Conservation (phyloP, 2,329 filamentous ascomycete genomes). For the Neurospora sp. region DNA sequence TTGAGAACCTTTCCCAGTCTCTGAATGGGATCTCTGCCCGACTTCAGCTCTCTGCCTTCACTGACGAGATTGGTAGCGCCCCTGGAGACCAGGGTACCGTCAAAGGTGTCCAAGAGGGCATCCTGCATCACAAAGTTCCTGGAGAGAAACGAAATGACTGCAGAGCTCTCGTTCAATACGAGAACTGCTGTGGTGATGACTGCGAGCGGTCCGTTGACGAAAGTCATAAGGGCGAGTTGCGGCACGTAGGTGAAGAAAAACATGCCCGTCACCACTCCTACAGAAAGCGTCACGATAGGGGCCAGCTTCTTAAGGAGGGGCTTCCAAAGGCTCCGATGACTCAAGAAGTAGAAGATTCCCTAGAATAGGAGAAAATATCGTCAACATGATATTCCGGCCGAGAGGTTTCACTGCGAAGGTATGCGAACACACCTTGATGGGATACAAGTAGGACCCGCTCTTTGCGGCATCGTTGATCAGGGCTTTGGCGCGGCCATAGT, state of each 20-base stretch:
- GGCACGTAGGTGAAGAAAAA: conserved; percentile 82
- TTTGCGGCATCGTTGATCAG: conserved; percentile 60
- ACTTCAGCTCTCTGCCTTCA: conserved; percentile 63
- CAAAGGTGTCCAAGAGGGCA: conserved; percentile 80
- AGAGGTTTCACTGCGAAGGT: background rate
- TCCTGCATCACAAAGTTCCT: conserved; percentile 72
- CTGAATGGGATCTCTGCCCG: conserved; percentile 45
- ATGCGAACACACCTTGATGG: conserved; percentile 49
- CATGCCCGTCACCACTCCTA: conserved; percentile 67
- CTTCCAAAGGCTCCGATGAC: conserved; percentile 47
- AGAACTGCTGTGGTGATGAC: conserved; percentile 64
- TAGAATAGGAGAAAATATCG: conserved; percentile 15
- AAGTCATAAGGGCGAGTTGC: conserved; percentile 70
- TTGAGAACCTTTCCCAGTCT: conserved; percentile 49
- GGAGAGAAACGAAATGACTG: conserved; percentile 46
- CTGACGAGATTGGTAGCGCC: conserved; percentile 53
- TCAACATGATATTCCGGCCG: background rate
- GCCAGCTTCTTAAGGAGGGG: conserved; percentile 45
- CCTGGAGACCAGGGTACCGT: conserved; percentile 53
- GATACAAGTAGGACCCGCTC: conserved; percentile 78
- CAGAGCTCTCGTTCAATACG: conserved; percentile 53
- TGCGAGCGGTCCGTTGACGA: conserved; percentile 76
- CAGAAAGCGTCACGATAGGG: conserved; percentile 59
- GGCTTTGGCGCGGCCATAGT: conserved; percentile 55
- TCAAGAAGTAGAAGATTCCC: conserved; percentile 51